Percentiles rank a stretch among this genome's conserved stretches.
Conservation (phyloP, 352 stramenopile species). For the Globisporangium parvum region DNA sequence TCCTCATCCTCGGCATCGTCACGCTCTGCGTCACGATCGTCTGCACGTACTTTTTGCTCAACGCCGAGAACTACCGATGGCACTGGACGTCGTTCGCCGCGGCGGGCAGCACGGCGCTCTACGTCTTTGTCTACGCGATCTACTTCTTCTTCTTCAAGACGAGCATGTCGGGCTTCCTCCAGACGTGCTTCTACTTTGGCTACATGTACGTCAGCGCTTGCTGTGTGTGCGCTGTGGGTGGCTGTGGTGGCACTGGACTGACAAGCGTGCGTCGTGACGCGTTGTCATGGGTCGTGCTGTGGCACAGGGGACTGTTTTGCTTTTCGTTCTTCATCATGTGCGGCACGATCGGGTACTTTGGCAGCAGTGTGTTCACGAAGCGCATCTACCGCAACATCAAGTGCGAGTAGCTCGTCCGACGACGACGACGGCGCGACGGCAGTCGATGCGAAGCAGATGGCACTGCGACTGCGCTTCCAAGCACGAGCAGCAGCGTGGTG, state of each 20-base stretch:
- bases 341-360: slow-evolving; percentile 87
- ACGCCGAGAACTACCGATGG: slow-evolving; percentile 99
- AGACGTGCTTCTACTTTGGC: slow-evolving; percentile 98
- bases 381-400: slow-evolving; percentile 96
- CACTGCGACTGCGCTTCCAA: no score
- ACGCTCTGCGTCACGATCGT: slow-evolving; percentile 98
- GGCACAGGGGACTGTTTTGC: slow-evolving; percentile 88
- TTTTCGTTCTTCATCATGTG: slow-evolving; percentile 92
- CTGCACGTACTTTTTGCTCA: slow-evolving; percentile 98
- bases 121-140: slow-evolving; percentile 98
- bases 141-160: slow-evolving; percentile 99
- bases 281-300: slow-evolving; percentile 6
- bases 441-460: no score
- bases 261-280: slow-evolving; percentile 5
- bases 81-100: slow-evolving; percentile 97
- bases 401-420: slow-evolving; percentile 88
- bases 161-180: slow-evolving; percentile 98
- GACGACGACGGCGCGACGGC: no score
- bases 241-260: background rate
- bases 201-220: slow-evolving; percentile 88
- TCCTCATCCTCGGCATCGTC: slow-evolving; percentile 96
- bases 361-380: slow-evolving; percentile 91
- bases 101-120: slow-evolving; percentile 90
- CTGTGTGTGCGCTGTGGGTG: background rate
- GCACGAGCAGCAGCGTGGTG: no score